Evolutionary conservation across 306 rosid genomes (phyloP).

Genomic region (Rosa lucieae): DNA sequence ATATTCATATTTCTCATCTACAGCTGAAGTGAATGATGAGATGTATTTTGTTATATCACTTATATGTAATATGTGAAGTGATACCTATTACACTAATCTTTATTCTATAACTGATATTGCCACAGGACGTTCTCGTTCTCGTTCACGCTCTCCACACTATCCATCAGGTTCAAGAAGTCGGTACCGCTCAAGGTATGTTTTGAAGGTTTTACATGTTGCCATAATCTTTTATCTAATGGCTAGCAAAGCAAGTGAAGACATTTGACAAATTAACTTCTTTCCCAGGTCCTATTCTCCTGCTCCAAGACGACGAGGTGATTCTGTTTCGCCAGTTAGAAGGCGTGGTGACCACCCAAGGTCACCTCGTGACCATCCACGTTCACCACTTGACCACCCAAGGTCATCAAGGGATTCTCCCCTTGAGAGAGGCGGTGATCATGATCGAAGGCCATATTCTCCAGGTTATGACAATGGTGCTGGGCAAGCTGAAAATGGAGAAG

Average conservation of each 20-base stretch:
- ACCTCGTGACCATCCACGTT: conserved; percentile 68
- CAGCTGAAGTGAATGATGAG: not conserved
- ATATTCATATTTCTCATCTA: not conserved
- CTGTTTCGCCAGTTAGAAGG: conserved; percentile 74
- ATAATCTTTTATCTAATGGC: not conserved
- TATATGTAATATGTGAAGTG: not conserved
- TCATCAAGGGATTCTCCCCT: conserved; percentile 73
- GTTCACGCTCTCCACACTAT: conserved; percentile 81
- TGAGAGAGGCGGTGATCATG: conserved; percentile 62
- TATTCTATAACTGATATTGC: conserved; percentile 21
- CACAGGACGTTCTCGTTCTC: conserved; percentile 83
- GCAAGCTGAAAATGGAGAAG: conserved; percentile 47
- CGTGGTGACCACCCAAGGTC: conserved; percentile 71
- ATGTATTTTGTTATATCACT: not conserved
- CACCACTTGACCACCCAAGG: conserved; percentile 69
- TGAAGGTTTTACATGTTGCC: not conserved
- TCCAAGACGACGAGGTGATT: conserved; percentile 71
- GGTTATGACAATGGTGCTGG: conserved; percentile 60
- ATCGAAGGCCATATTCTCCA: conserved; percentile 78
- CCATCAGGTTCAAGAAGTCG: conserved; percentile 77
- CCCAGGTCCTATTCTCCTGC: conserved; percentile 91
- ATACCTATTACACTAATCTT: conserved; percentile 1
- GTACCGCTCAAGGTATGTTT: conserved; percentile 78
- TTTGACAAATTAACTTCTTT: conserved; percentile 11
- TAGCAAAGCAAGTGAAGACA: conserved; percentile 17